Conservation (phyloP, 257 asterid genomes). For the Gardenia jasminoides region DNA sequence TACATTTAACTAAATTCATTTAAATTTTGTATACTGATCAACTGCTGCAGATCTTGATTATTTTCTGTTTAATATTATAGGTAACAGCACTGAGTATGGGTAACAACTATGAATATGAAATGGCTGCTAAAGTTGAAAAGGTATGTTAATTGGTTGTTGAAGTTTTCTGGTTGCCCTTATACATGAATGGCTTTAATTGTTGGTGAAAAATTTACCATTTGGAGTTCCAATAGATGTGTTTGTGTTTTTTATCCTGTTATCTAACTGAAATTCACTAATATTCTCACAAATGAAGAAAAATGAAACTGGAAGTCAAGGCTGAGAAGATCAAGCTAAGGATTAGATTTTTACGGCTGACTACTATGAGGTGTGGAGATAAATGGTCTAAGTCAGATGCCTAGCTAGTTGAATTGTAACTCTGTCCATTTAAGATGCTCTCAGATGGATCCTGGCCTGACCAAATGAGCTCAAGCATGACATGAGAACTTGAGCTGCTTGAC, state of each 20-base stretch:
- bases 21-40: background rate
- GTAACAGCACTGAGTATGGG: constrained; percentile 87
- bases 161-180: constrained; percentile 11
- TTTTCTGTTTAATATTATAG: constrained; percentile 42
- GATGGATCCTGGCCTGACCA: background rate
- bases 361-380: background rate
- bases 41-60: constrained; percentile 2
- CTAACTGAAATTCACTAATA: background rate
- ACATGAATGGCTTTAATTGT: constrained; percentile 8
- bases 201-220: background rate
- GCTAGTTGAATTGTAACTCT: background rate
- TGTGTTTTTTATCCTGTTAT: constrained; percentile 11
- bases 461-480: background rate
- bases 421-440: background rate
- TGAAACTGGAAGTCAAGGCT: background rate
- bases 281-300: background rate
- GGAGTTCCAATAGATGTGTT: background rate
- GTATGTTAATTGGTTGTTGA: constrained; percentile 26
- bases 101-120: constrained; percentile 68
- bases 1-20: background rate
- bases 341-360: background rate
- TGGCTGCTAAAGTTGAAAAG: constrained; percentile 92
- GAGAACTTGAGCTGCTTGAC: background rate
- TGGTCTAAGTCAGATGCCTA: background rate
- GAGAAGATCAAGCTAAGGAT: background rate